phyloP scores from a whole-genome alignment of 345 rosid genomes.

The thale cress (Arabidopsis thaliana) region TAIR10.1 NC_003074.8:4321001-4321500 shows the following conservation, averaged over 20 bases:
- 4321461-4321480: conserved; percentile 57
- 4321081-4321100: conserved; percentile 88
- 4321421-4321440: conserved; percentile 78
- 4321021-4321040: conserved; percentile 88
- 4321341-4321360: conserved; percentile 28
- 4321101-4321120: conserved; percentile 91
- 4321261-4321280: conserved; percentile 74
- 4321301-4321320: conserved; percentile 93
- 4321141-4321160: conserved; percentile 90
- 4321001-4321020: conserved; percentile 93
- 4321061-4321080: conserved; percentile 82
- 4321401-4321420: neutral
- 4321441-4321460: conserved; percentile 95
- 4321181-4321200: conserved; percentile 24
- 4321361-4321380: conserved; percentile 15
- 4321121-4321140: conserved; percentile 96
- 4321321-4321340: conserved; percentile 91
- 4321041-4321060: conserved; percentile 70
- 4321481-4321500: conserved; percentile 54
- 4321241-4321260: conserved; percentile 96
- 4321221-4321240: conserved; percentile 32
- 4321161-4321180: conserved; percentile 28
- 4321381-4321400: conserved; percentile 13
- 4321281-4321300: conserved; percentile 84
- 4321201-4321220: conserved; percentile 16